Percentiles rank a stretch among this genome's conserved stretches.
Conservation (phyloP, 352 stramenopile genomes). For the Pythium aphanidermatum region DNA sequence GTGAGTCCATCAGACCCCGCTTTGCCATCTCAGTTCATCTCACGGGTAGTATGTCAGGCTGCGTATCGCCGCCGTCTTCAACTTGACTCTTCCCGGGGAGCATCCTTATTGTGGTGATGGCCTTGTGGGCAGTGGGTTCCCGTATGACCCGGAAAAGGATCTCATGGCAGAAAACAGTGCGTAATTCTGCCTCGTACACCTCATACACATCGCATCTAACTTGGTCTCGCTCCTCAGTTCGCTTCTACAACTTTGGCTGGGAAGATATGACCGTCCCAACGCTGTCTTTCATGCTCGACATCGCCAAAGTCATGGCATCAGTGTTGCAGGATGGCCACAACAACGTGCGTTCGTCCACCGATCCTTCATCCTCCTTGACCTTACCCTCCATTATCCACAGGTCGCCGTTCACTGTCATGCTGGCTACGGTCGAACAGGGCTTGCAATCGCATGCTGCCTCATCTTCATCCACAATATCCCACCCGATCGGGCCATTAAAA, state of each 20-base stretch:
- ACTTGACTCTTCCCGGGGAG: conserved; percentile 88
- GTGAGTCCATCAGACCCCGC: neutral
- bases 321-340: conserved; percentile 61
- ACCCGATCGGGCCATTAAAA: conserved; percentile 55
- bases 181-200: neutral
- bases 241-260: conserved; percentile 90
- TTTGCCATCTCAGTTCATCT: neutral
- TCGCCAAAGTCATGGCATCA: conserved; percentile 80
- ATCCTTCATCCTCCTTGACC: neutral
- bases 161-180: conserved; percentile 85
- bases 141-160: conserved; percentile 84
- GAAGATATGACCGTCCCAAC: conserved; percentile 90
- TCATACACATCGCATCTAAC: neutral
- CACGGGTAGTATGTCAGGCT: conserved; percentile 30
- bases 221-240: conserved; percentile 36
- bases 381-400: conserved; percentile 16
- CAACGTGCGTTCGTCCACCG: conserved; percentile 25
- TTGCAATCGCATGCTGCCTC: conserved; percentile 81
- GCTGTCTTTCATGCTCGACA: conserved; percentile 82
- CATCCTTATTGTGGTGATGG: conserved; percentile 88
- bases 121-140: conserved; percentile 68
- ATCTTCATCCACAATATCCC: conserved; percentile 82
- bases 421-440: conserved; percentile 80
- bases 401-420: conserved; percentile 88
- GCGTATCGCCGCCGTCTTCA: conserved; percentile 84